A percentile compares a stretch with the other conserved stretches of the same genome.
These are phyloP conservation scores for Grigorovia yakushimaensis DNA, from an alignment of 805 yeast genomes.

Conservation along the genomic window DNA sequence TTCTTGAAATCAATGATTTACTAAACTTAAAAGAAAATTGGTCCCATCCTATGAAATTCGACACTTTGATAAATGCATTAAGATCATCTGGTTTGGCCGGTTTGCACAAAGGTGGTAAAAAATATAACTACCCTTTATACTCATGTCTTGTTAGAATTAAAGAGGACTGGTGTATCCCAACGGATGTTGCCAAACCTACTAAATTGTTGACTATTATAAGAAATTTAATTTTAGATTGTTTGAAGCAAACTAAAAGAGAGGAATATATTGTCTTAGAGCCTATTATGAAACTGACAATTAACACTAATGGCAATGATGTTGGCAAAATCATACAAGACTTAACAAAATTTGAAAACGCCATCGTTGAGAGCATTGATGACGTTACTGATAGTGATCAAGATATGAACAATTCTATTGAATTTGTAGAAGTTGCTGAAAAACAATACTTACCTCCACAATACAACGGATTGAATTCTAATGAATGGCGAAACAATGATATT, in stretches of 20 bases:
- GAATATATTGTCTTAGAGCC: constrained; percentile 70
- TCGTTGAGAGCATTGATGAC: constrained; percentile 63
- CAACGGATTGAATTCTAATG: constrained; percentile 32
- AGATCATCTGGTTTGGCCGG: constrained; percentile 52
- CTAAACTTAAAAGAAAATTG: constrained; percentile 41
- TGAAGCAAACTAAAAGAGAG: constrained; percentile 18
- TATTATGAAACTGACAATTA: constrained; percentile 65
- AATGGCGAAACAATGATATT: constrained; percentile 1
- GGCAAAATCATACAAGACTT: constrained; percentile 83
- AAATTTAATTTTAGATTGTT: constrained; percentile 33
- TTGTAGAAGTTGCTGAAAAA: constrained; percentile 44
- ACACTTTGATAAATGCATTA: constrained; percentile 43
- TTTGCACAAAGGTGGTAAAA: constrained; percentile 58
- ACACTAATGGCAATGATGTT: constrained; percentile 57
- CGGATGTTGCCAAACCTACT: constrained; percentile 34
- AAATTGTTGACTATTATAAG: constrained; percentile 40
- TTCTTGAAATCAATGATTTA: constrained; percentile 20
- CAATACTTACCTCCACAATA: constrained; percentile 71
- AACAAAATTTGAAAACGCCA: constrained; percentile 67
- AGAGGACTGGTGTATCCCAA: constrained; percentile 41
- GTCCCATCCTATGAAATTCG: constrained; percentile 30
- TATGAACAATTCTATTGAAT: constrained; percentile 17
- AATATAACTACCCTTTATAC: constrained; percentile 39
- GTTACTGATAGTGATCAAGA: constrained; percentile 29
- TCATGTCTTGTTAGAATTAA: constrained; percentile 48